Evolutionary conservation across 164 flowering plant species (phyloP), one percentile per base, ranked within the genome.

Genomic region (Vitis labrusca): DNA sequence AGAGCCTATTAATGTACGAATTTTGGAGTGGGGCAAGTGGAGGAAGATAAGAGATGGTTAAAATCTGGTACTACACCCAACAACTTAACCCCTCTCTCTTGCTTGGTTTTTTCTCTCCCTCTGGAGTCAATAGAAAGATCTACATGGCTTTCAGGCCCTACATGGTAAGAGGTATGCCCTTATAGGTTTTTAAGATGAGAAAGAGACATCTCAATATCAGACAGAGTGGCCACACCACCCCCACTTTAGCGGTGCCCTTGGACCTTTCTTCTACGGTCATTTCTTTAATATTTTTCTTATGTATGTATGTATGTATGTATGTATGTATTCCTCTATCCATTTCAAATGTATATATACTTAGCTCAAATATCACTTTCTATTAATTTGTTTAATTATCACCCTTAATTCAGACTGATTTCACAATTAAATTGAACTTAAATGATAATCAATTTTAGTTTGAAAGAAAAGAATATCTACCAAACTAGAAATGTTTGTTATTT

Each of bases 181-280:
- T 37, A 37, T 65, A 72, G 81, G 83, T 64, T 80, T 75, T 81
- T 70, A 78, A 85, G 81, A 77, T 75, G 79, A 72, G 92, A 88
- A 79, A 83, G 59, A 10, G 91, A 88, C 89, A 11, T 78, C 29
- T 77, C 87, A 52, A 73, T 70, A 77, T 58, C 67, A 75, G 89
- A 88, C 88, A 85, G 90, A 75, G 80, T 83, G 89, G 82, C 77
- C 82, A 77, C 82, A 77, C 65, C 78, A 37, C 74, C 69, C 65
- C 61, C 77, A 78, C 69, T 72, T 61, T 73, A 69, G 83, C 85
- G 84, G 88, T 86, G 83, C 74, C 63, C 67, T 81, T 79, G 84
- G 84, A 77, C 77, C 81, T 78, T 78, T 69, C 77, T 69, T 62
- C 59, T 12, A 60, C 65, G 47, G 47, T 44, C 49, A 37, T 51